Conservation (phyloP, 768 basidiomycete genomes). For the Mrakia gelida region DNA sequence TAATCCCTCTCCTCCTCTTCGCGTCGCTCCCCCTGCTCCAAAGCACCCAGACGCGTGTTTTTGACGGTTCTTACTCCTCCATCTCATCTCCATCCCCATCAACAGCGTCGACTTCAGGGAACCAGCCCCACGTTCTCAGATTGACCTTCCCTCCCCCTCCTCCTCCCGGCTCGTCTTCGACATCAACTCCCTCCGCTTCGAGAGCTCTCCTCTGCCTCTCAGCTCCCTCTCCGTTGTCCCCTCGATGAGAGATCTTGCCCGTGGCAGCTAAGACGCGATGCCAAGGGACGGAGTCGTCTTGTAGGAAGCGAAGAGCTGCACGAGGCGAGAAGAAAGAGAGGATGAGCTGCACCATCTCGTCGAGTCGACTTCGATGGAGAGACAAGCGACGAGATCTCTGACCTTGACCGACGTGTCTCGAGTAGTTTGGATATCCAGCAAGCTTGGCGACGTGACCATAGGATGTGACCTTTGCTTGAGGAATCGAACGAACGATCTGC, state of each 20-base stretch:
- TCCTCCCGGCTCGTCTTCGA: constrained; percentile 56
- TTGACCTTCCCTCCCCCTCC: constrained; percentile 52
- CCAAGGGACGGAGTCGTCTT: constrained; percentile 72
- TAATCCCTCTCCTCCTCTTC: too few species aligned
- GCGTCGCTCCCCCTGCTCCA: not conserved
- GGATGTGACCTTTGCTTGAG: constrained; percentile 62
- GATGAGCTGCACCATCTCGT: not conserved
- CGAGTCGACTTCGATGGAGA: not conserved
- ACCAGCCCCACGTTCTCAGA: constrained; percentile 45
- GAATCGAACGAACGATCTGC: constrained; percentile 61
- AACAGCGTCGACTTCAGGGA: constrained; percentile 37
- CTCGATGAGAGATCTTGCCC: constrained; percentile 67
- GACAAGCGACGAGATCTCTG: constrained; percentile 27
- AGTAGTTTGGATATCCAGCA: constrained; percentile 71
- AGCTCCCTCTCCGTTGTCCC: constrained; percentile 75
- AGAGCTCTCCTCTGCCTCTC: constrained; percentile 69
- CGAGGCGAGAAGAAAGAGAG: not conserved
- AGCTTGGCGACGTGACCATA: constrained; percentile 66
- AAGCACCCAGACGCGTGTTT: not conserved
- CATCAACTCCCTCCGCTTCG: constrained; percentile 76
- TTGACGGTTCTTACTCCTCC: not conserved
- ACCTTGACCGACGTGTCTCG: constrained; percentile 82
- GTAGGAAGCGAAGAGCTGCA: constrained; percentile 71
- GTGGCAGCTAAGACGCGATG: constrained; percentile 68
- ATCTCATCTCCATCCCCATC: constrained; percentile 14